These are phyloP conservation scores for Exserohilum rostratum DNA, from an alignment of 2,329 filamentous ascomycete genomes.

Conservation along the genomic window DNA sequence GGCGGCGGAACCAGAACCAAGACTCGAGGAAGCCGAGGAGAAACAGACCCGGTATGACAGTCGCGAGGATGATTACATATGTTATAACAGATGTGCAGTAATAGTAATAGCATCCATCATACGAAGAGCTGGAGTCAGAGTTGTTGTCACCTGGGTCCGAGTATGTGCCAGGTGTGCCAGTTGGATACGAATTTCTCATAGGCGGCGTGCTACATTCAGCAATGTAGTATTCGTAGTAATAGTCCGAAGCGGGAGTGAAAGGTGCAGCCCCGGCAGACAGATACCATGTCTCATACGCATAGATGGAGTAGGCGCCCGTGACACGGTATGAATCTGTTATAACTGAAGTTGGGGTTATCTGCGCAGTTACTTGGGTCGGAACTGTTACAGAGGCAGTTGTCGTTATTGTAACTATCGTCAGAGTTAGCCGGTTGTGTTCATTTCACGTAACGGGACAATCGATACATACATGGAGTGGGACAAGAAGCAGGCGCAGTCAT, in stretches of 20 bases:
- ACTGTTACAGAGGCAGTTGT: constrained; percentile 26
- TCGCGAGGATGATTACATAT: constrained; percentile 37
- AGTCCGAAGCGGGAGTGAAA: constrained; percentile 24
- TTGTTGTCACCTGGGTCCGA: background rate
- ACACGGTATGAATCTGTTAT: constrained; percentile 12
- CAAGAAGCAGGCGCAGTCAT: constrained; percentile 40
- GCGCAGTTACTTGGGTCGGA: constrained; percentile 30
- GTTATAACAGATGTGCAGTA: constrained; percentile 5
- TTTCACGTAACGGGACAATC: background rate
- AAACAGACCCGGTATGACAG: constrained; percentile 36
- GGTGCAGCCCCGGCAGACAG: constrained; percentile 35
- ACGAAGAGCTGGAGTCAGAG: constrained; percentile 11
- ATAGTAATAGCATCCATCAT: constrained; percentile 16
- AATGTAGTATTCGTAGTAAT: constrained; percentile 36
- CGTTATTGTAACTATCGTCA: constrained; percentile 20
- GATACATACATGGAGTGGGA: constrained; percentile 24
- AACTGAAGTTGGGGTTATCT: constrained; percentile 33
- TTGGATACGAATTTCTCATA: constrained; percentile 7
- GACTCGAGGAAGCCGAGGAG: constrained; percentile 41
- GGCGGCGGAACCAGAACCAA: constrained; percentile 45
- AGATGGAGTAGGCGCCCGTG: constrained; percentile 9
- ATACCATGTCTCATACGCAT: constrained; percentile 34
- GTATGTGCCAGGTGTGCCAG: background rate
- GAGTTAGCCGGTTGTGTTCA: background rate
- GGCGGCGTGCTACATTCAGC: constrained; percentile 29